A percentile compares a stretch with the other conserved stretches of the same genome.
These are phyloP conservation scores for Blastobotrys peoriensis DNA, from an alignment of 805 yeast species.

Conservation along the genomic window DNA sequence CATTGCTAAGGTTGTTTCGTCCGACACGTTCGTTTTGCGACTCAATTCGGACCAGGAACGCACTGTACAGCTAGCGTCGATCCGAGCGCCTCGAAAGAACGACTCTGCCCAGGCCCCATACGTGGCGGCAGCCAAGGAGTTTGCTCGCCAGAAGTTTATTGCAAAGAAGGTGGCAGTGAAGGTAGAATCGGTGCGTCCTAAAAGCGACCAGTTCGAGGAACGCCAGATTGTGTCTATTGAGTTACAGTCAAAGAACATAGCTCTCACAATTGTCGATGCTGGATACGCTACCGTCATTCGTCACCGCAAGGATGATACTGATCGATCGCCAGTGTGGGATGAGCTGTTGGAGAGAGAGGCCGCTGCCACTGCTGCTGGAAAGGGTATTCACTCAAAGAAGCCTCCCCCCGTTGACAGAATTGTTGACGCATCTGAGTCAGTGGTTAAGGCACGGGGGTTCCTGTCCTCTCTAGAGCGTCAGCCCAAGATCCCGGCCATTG, in stretches of 20 bases:
- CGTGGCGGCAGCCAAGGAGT: slow-evolving; percentile 66
- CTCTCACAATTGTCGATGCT: slow-evolving; percentile 50
- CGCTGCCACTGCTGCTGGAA: slow-evolving; percentile 47
- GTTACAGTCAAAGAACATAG: slow-evolving; percentile 51
- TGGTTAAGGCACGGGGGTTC: slow-evolving; percentile 66
- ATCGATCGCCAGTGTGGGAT: slow-evolving; percentile 74
- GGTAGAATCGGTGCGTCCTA: slow-evolving; percentile 60
- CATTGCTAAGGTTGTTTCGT: slow-evolving; percentile 56
- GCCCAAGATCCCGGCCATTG: slow-evolving; percentile 57
- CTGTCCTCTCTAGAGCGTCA: slow-evolving; percentile 63
- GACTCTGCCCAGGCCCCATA: slow-evolving; percentile 53
- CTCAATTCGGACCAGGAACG: slow-evolving; percentile 41
- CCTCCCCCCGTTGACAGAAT: slow-evolving; percentile 53
- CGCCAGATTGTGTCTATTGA: slow-evolving; percentile 59
- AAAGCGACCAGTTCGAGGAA: slow-evolving; percentile 55
- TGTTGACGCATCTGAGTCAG: slow-evolving; percentile 75
- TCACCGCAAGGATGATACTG: slow-evolving; percentile 63
- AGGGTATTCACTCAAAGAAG: slow-evolving; percentile 58
- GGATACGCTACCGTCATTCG: slow-evolving; percentile 77
- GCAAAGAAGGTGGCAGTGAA: slow-evolving; percentile 62
- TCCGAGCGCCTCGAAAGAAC: slow-evolving; percentile 64
- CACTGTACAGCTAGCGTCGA: slow-evolving; percentile 69
- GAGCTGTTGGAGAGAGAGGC: slow-evolving; percentile 63
- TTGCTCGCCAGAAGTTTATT: slow-evolving; percentile 57
- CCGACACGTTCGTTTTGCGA: slow-evolving; percentile 60